These are phyloP conservation scores for Annona squamosa DNA, from an alignment of 164 flowering plant genomes.

Conservation along the genomic window DNA sequence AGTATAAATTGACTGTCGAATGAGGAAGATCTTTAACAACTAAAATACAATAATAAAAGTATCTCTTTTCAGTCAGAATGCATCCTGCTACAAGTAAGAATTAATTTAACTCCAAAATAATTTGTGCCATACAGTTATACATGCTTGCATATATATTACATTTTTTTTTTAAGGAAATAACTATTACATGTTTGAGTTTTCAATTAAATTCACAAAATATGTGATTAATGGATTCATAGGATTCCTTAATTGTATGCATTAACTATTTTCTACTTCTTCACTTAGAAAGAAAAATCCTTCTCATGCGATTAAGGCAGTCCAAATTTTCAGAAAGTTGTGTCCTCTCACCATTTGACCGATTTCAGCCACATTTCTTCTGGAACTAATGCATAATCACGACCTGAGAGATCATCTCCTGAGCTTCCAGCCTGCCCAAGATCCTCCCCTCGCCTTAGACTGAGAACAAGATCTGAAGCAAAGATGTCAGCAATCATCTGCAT, in stretches of 20 bases:
- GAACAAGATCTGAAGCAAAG: conserved; percentile 67
- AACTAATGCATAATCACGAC: conserved; percentile 76
- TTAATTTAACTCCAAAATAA: neutral
- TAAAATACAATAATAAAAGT: no score
- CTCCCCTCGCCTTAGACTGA: conserved; percentile 62
- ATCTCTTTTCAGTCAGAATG: neutral
- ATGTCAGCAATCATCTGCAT: conserved; percentile 78
- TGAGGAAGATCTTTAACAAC: neutral
- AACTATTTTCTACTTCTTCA: neutral
- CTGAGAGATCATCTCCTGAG: conserved; percentile 58
- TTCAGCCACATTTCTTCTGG: conserved; percentile 81
- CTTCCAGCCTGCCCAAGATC: conserved; percentile 32
- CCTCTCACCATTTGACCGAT: conserved; percentile 79
- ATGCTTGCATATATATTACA: neutral
- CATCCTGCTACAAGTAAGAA: neutral
- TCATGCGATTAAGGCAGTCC: neutral
- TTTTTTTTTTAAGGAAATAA: no score
- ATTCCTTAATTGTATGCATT: neutral
- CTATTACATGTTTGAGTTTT: no score
- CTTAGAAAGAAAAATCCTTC: neutral
- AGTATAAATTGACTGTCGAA: neutral
- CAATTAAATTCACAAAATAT: neutral
- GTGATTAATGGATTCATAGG: neutral
- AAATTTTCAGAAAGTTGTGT: neutral
- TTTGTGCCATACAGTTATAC: neutral